phyloP scores from a whole-genome alignment of 495 filamentous ascomycete species.

The Staphylotrichum longicolle region DNA sequence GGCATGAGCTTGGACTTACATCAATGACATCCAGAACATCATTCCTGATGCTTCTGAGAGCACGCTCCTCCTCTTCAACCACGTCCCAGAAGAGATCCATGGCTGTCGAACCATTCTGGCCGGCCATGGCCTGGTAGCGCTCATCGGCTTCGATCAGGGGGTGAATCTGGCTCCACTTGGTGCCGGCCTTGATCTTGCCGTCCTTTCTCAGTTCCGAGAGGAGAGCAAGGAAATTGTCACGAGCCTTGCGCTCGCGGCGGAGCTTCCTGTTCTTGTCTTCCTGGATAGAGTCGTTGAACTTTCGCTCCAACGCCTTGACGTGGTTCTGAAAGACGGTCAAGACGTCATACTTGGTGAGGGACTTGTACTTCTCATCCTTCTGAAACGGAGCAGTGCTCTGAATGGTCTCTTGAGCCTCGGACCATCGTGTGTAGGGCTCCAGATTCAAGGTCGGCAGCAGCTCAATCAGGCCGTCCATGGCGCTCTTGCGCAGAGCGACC shows the following conservation, averaged over 20 bases:
- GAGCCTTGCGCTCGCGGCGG: conserved; percentile 77
- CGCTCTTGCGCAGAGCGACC: conserved; percentile 66
- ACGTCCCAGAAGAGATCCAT: conserved; percentile 96
- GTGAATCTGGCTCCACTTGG: conserved; percentile 84
- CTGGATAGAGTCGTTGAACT: conserved; percentile 84
- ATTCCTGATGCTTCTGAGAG: conserved; percentile 75
- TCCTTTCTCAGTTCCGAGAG: conserved; percentile 69
- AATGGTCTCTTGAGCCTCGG: conserved; percentile 81
- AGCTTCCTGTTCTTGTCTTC: conserved; percentile 76
- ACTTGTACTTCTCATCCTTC: conserved; percentile 82
- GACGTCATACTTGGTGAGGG: conserved; percentile 84
- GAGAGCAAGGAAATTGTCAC: conserved; percentile 74
- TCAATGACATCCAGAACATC: conserved; percentile 88
- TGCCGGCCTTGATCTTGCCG: conserved; percentile 85
- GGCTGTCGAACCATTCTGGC: conserved; percentile 83
- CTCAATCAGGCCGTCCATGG: conserved; percentile 77
- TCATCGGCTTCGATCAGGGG: conserved; percentile 76
- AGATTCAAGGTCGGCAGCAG: conserved; percentile 81
- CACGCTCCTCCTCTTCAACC: conserved; percentile 87
- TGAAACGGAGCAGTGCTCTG: conserved; percentile 76
- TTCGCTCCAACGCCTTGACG: conserved; percentile 84
- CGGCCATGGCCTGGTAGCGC: conserved; percentile 80
- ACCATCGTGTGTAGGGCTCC: conserved; percentile 94
- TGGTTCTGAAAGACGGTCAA: conserved; percentile 92
- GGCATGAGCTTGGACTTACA: conserved; percentile 45